Percentiles rank a stretch among this genome's conserved stretches.
Evolutionary conservation across 2,329 filamentous ascomycete genomes (phyloP).

Genomic region (Coniochaeta sp.): DNA sequence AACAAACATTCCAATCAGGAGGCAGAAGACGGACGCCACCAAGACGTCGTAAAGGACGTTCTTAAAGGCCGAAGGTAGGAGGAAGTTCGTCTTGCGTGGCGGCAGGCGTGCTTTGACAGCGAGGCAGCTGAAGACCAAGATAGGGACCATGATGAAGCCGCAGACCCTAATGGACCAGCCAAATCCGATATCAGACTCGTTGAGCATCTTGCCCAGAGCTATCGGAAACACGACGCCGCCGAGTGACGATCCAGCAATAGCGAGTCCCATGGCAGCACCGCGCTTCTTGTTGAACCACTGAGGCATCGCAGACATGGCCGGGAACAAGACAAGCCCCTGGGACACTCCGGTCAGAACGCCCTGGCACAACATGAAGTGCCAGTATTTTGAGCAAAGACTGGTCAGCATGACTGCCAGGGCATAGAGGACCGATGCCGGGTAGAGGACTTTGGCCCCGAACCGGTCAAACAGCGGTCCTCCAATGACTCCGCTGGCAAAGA

Average conservation of each 20-base stretch:
- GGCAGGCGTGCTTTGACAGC: slow-evolving; percentile 11
- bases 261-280: slow-evolving; percentile 29
- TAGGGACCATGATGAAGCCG: slow-evolving; percentile 32
- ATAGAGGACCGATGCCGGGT: slow-evolving; percentile 11
- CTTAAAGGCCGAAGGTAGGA: slow-evolving; percentile 25
- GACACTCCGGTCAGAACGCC: slow-evolving; percentile 27
- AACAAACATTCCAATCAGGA: slow-evolving; percentile 36
- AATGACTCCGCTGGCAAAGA: slow-evolving; percentile 20
- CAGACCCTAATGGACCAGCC: slow-evolving; percentile 30
- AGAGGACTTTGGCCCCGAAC: slow-evolving; percentile 22
- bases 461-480: slow-evolving; percentile 29
- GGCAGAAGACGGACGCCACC: slow-evolving; percentile 13
- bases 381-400: slow-evolving; percentile 29
- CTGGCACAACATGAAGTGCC: slow-evolving; percentile 33
- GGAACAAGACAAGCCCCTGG: slow-evolving; percentile 26
- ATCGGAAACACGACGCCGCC: slow-evolving; percentile 39
- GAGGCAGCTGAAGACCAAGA: slow-evolving; percentile 23
- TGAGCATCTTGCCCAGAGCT: slow-evolving; percentile 28
- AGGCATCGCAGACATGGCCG: slow-evolving; percentile 26
- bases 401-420: slow-evolving; percentile 24
- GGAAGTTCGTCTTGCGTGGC: slow-evolving; percentile 18
- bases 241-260: slow-evolving; percentile 28
- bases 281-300: slow-evolving; percentile 32
- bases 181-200: slow-evolving; percentile 14
- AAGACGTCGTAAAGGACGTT: slow-evolving; percentile 13